Base-by-base conservation (phyloP, 345 rosid genomes). In the Corchorus capsularis region DNA sequence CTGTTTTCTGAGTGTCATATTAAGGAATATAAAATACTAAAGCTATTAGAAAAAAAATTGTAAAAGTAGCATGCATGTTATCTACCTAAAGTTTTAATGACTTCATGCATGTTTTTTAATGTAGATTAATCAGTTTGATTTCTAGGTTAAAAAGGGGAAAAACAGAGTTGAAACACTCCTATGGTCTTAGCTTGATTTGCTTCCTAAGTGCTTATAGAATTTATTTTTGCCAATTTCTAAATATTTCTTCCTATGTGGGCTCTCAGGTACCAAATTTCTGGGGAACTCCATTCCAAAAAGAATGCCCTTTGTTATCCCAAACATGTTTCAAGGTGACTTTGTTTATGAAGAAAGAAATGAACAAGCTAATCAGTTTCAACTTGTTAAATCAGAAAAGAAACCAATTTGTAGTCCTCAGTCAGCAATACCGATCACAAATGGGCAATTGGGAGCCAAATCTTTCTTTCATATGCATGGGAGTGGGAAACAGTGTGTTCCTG, bases 271-370 rank as follows among this genome's bases (percentile, higher is more conserved):
- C 77, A 81, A 79, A 69, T 79, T 78, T 82, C 77, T 61, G 3
- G 84, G 82, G 62, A 81, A 61, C 54, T 54, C 74, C 47, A 60
- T 79, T 27, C 80, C 78, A 15, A 66, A 74, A 27, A 56, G 79
- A 76, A 52, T 87, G 63, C 86, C 91, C 49, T 84, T 89, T 65
- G 78, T 86, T 55, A 84, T 89, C 82, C 87, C 85, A 76, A 91
- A 88, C 61, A 63, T 84, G 41, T 81, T 89, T 45, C 85, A 89
- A 0, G 54, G 74, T 27, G 80, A 61, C 72, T 73, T 79, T 60
- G 39, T 83, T 46, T 77, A 87, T 79, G 79, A 84, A 17, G 86
- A 77, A 68, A 87, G 74, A 63, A 81, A 79, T 79, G 86, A 61
- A n/a, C 82, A 12, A 75, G 69, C 64, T 78, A 87, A 64, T 77